Evolutionary conservation across 805 yeast genomes (phyloP).

Genomic region (Tetrapisispora fleetii): DNA sequence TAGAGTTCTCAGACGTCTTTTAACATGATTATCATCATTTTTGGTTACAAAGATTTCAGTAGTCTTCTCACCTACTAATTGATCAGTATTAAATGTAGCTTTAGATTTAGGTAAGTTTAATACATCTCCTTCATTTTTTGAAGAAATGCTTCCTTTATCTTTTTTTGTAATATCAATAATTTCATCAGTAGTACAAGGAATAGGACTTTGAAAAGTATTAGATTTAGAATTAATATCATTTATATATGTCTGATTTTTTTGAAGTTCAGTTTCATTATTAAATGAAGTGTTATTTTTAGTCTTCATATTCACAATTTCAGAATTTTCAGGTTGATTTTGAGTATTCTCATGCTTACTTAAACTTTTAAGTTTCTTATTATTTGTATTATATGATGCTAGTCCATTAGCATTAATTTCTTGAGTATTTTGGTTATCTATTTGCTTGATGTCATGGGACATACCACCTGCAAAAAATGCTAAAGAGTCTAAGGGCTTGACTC

Average conservation of each 20-base stretch:
- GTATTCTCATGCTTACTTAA: neutral
- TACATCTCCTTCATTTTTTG: too few species aligned
- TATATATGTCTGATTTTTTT: neutral
- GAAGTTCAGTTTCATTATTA: neutral
- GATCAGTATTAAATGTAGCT: neutral
- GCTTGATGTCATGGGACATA: neutral
- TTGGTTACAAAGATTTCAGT: neutral
- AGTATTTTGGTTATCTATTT: too few species aligned
- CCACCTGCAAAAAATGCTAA: conserved; percentile 35
- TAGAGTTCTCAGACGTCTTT: neutral
- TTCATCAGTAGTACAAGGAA: neutral
- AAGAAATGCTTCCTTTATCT: too few species aligned
- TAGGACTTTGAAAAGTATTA: too few species aligned
- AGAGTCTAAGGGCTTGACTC: conserved; percentile 29
- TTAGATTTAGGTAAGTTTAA: neutral
- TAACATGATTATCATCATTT: neutral
- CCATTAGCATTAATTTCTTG: neutral
- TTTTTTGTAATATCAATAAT: too few species aligned
- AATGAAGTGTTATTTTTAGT: too few species aligned
- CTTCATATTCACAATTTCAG: too few species aligned
- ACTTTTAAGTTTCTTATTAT: neutral
- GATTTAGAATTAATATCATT: too few species aligned
- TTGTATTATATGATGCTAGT: neutral
- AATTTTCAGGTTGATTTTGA: neutral
- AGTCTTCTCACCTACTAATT: neutral